Evolutionary conservation across 768 basidiomycete species (phyloP), one percentile per base, ranked within the genome.

Genomic region (Mycena polygramma): DNA sequence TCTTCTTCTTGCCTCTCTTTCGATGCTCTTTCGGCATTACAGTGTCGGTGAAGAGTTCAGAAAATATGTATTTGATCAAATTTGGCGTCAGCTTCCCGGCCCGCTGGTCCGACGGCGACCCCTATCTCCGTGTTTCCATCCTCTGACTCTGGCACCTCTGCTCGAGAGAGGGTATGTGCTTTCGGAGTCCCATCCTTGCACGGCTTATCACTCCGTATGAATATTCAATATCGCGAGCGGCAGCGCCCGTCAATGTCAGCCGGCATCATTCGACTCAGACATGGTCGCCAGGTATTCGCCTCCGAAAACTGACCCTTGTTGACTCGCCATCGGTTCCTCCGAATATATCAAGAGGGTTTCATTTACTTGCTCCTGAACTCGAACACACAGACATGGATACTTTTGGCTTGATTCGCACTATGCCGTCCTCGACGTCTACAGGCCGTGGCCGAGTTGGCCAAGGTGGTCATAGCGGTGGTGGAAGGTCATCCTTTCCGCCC

Each of bases 1-100:
- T 73, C 48, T 92, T 87, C 77, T 91, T 92, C 81, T 91, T 93
- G 45, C 93, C 93, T 79, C 93, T 83, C 78, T 94, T 93, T 69
- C 93, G 83, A 76, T 90, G 85, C 78, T 93, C 93, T 70, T 89
- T 86, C 49, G 93, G 93, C 93, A 94, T 94, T 48, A 54, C 14
- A 30, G 26, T 41, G 30, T 58, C 26, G 9, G 11, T 59, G 7
- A n/a, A 13, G 22, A 37, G 19, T 7, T 54, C 10, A 51, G n/a
- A 49, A 37, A 36, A 48, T 49, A 5, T 7, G 1, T 15, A 15
- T 15, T 49, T 61, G 59, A 49, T 35, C 11, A 22, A 30, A 22
- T 49, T 49, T 49, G 48, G 30, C 45, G 0, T 20, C n/a, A 39
- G 20, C 53, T 30, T 58, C 37, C 22, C 48, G 48, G 48, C 48